phyloP scores from a whole-genome alignment of 208 protist species.

The Trypanosoma boissoni region DNA sequence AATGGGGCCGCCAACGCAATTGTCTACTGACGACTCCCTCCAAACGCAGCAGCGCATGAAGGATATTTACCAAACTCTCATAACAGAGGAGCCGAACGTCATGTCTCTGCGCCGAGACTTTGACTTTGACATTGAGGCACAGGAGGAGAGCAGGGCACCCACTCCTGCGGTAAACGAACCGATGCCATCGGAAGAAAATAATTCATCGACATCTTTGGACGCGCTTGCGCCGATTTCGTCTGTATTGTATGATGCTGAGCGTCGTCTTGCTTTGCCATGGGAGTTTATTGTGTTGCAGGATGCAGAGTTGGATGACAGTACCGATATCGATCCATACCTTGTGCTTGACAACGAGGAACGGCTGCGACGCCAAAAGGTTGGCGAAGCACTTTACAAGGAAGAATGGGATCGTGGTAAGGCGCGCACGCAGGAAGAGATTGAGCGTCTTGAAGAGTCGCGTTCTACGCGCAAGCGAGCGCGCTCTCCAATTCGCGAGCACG shows the following conservation, averaged over 20 bases:
- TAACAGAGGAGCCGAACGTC: constrained; percentile 65
- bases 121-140: constrained; percentile 32
- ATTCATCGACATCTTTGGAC: neutral
- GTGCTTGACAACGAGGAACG: constrained; percentile 86
- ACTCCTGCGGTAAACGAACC: neutral
- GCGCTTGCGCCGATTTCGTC: constrained; percentile 28
- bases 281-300: constrained; percentile 77
- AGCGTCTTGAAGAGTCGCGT: constrained; percentile 43
- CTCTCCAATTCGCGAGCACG: constrained; percentile 40
- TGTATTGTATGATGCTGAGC: constrained; percentile 63
- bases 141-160: constrained; percentile 3
- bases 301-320: constrained; percentile 46
- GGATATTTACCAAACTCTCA: constrained; percentile 47
- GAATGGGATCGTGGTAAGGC: constrained; percentile 68
- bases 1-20: constrained; percentile 6
- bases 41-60: constrained; percentile 43
- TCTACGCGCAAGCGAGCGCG: constrained; percentile 45
- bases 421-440: constrained; percentile 68
- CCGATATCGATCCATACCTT: constrained; percentile 68
- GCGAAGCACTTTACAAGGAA: constrained; percentile 61
- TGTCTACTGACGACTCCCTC: too few relatives aligned
- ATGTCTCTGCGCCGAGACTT: constrained; percentile 65
- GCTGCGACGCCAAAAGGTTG: constrained; percentile 65
- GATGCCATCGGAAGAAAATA: neutral
- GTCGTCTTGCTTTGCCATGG: constrained; percentile 78